Base-by-base conservation (phyloP, 2,329 filamentous ascomycete genomes). In the Lachnellula hyalina region DNA sequence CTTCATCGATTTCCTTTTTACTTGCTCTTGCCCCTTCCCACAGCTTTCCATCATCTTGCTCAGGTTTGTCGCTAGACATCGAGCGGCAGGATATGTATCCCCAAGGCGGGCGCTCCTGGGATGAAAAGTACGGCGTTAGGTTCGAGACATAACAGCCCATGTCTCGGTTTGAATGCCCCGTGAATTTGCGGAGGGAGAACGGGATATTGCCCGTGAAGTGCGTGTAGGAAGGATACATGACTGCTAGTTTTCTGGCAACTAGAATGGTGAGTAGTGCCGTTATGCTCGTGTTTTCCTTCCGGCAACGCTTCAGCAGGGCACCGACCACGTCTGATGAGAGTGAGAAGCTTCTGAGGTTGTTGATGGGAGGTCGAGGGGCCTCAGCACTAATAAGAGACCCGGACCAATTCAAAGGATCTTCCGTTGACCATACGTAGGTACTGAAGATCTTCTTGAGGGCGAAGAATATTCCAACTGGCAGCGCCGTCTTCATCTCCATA, bases 371-470 rank as follows among this genome's bases (percentile, higher is more conserved):
- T 2, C 28, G 44, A 19, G 52, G 53, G 11, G 41, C 11, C 1
- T 51, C 32, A 5, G 42, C 9, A 4, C 44, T 35, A 46, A 62
- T 53, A 5, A 36, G 56, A 17, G 58, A 50, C 5, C 58, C 60
- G 5, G 57, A 42, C 56, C 55, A 63, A 11, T 41, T 32, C 2
- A 51, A 17, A 5, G 45, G 23, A 32, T 62, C 57, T 19, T 47
- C 15, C 8, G 58, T 54, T 21, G 49, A 36, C 32, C 56, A 63
- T 42, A 63, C 51, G 51, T 76, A 67, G 40, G 72, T 68, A n/a
- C 62, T 58, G 72, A 75, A 77, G 2, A 80, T 61, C 4, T 68
- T 68, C 6, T 60, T 62, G 32, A 74, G 61, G 54, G 79, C 67
- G 61, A 73, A 81, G 9, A 55, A 54, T 44, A 70, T 69, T 6